These are phyloP conservation scores for Coffea humblotiana DNA, from an alignment of 305 asterid genomes.

Conservation along the genomic window DNA sequence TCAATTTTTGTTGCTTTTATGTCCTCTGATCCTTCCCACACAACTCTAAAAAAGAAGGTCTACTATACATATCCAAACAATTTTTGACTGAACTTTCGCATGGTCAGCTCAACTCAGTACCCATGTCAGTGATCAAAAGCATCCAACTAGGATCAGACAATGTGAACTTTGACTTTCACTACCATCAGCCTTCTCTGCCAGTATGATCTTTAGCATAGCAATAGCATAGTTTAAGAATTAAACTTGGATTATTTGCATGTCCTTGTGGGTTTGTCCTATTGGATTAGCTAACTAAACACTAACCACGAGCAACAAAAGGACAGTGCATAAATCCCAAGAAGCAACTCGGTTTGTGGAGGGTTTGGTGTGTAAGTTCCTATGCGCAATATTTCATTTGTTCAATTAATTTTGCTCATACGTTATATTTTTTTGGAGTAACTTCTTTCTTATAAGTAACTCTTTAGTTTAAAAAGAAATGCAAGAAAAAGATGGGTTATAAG, in stretches of 20 bases:
- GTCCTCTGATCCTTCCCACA: constrained; percentile 39
- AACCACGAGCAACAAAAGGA: constrained; percentile 5
- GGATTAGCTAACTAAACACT: not conserved
- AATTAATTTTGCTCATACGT: not conserved
- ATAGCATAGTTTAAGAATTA: constrained; percentile 12
- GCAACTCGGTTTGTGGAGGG: not conserved
- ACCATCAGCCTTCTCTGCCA: constrained; percentile 25
- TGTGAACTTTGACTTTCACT: constrained; percentile 63
- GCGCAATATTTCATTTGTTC: not conserved
- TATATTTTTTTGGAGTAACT: not conserved
- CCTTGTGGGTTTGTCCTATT: constrained; percentile 25
- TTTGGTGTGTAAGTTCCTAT: not conserved
- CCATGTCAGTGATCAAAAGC: constrained; percentile 52
- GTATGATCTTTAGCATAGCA: not conserved
- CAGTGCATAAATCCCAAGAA: constrained; percentile 19
- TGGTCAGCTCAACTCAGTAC: constrained; percentile 42
- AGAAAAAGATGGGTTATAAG: too few species aligned
- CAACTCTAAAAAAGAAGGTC: constrained; percentile 53
- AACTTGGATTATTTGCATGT: constrained; percentile 24
- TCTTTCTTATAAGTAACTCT: not conserved
- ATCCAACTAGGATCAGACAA: constrained; percentile 73
- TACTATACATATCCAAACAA: constrained; percentile 21
- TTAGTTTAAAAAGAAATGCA: not conserved
- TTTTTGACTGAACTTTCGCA: constrained; percentile 45
- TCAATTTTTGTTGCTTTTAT: constrained; percentile 31